These are phyloP conservation scores for Sarocladium oryzae DNA, from an alignment of 2,329 filamentous ascomycete species.

Conservation along the genomic window DNA sequence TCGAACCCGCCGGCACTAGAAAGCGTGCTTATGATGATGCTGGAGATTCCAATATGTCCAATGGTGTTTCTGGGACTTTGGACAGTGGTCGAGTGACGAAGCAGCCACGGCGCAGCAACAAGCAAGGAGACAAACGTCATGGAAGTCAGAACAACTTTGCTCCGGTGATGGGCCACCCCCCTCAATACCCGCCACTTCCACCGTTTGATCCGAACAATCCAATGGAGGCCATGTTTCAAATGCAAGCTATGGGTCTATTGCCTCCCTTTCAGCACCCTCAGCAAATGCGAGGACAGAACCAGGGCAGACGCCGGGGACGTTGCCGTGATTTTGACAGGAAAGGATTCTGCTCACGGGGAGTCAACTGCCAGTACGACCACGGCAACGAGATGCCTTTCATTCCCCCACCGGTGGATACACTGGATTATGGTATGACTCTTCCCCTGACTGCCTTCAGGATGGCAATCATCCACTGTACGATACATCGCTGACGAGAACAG, in stretches of 20 bases:
- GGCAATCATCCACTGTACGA: not conserved
- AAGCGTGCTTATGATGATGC: constrained; percentile 30
- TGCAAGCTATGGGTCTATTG: constrained; percentile 46
- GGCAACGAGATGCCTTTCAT: constrained; percentile 35
- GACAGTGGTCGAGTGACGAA: constrained; percentile 45
- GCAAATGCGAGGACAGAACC: not conserved
- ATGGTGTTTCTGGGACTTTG: constrained; percentile 19
- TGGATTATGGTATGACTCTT: constrained; percentile 6
- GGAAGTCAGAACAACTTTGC: not conserved
- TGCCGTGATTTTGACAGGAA: constrained; percentile 69
- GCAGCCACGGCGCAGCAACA: constrained; percentile 43
- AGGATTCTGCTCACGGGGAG: constrained; percentile 64
- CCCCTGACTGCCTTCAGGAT: too few relatives aligned
- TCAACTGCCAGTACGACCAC: constrained; percentile 64
- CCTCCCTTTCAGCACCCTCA: not conserved
- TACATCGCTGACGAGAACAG: not conserved
- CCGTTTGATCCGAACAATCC: constrained; percentile 54
- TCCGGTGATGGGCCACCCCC: not conserved
- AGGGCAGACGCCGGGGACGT: constrained; percentile 33
- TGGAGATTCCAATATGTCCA: constrained; percentile 15
- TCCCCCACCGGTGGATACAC: not conserved
- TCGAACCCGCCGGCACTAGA: constrained; percentile 15
- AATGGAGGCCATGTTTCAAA: constrained; percentile 53
- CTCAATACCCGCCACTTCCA: constrained; percentile 27
- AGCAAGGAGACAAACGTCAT: not conserved